phyloP scores from a whole-genome alignment of 768 basidiomycete species.

The Mycena alexandri region DNA sequence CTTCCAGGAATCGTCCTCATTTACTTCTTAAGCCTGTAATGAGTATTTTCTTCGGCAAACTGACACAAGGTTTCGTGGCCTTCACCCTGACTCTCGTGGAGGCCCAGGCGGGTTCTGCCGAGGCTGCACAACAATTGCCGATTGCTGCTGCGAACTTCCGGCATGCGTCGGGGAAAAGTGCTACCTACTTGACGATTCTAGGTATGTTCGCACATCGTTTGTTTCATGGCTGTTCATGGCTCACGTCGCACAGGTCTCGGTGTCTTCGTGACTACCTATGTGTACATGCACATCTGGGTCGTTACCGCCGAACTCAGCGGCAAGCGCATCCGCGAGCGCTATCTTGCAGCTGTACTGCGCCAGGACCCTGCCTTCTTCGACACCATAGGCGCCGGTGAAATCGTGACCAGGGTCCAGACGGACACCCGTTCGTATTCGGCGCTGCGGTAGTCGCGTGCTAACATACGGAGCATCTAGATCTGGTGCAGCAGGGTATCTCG shows the following conservation, averaged over 20 bases:
- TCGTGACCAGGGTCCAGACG: conserved; percentile 92
- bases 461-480: conserved; percentile 64
- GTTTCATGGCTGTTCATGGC: not conserved
- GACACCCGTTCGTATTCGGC: conserved; percentile 73
- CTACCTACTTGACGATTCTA: conserved; percentile 73
- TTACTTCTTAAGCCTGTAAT: conserved; percentile 71
- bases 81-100: conserved; percentile 57
- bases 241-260: conserved; percentile 53
- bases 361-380: conserved; percentile 94
- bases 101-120: conserved; percentile 38
- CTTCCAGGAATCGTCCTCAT: not conserved
- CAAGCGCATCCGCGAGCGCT: conserved; percentile 86
- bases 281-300: conserved; percentile 79
- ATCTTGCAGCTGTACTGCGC: conserved; percentile 81
- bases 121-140: conserved; percentile 46
- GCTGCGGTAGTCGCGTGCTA: conserved; percentile 1
- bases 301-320: conserved; percentile 85
- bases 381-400: conserved; percentile 92
- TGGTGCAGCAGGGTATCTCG: conserved; percentile 92
- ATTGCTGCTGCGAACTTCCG: conserved; percentile 65
- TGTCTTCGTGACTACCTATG: conserved; percentile 78
- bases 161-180: conserved; percentile 63
- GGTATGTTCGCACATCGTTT: conserved; percentile 52
- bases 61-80: conserved; percentile 78
- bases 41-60: conserved; percentile 87